These are phyloP conservation scores for Echinosophora koreensis DNA, from an alignment of 306 rosid species.

Conservation along the genomic window DNA sequence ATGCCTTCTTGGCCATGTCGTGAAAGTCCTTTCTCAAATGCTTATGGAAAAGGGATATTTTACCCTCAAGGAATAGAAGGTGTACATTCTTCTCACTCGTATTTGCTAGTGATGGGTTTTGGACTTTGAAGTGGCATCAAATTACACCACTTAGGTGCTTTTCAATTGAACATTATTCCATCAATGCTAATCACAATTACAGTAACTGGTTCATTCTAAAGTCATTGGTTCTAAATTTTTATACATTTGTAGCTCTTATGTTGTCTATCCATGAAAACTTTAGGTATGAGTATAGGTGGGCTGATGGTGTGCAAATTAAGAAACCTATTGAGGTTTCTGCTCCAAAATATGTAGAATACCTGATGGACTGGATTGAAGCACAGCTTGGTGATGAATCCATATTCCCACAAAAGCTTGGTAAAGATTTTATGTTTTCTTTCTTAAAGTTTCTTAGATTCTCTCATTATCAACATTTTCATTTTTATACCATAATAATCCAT, in stretches of 20 bases:
- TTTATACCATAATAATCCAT: constrained; percentile 15
- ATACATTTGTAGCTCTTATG: constrained; percentile 30
- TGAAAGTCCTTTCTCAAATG: too few species aligned
- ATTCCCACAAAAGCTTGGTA: constrained; percentile 99
- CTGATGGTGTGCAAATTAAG: constrained; percentile 97
- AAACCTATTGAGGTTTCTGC: constrained; percentile 99
- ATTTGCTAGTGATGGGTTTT: background rate
- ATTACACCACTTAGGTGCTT: background rate
- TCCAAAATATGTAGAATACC: constrained; percentile 97
- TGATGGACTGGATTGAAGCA: constrained; percentile 98
- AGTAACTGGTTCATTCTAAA: constrained; percentile 28
- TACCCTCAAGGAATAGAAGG: too few species aligned
- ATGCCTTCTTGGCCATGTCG: too few species aligned
- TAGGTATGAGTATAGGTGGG: constrained; percentile 99
- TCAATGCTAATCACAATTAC: constrained; percentile 29
- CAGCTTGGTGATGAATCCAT: constrained; percentile 99
- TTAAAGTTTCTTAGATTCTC: background rate
- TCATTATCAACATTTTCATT: constrained; percentile 17
- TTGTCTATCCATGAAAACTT: constrained; percentile 44
- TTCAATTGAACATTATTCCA: background rate
- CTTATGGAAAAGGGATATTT: too few species aligned
- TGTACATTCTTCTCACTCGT: too few species aligned
- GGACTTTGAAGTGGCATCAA: constrained; percentile 23
- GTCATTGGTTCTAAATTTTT: background rate
- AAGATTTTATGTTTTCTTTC: constrained; percentile 17